Conservation (phyloP, 176 grass and related monocot genomes). For the Oryza meridionalis region DNA sequence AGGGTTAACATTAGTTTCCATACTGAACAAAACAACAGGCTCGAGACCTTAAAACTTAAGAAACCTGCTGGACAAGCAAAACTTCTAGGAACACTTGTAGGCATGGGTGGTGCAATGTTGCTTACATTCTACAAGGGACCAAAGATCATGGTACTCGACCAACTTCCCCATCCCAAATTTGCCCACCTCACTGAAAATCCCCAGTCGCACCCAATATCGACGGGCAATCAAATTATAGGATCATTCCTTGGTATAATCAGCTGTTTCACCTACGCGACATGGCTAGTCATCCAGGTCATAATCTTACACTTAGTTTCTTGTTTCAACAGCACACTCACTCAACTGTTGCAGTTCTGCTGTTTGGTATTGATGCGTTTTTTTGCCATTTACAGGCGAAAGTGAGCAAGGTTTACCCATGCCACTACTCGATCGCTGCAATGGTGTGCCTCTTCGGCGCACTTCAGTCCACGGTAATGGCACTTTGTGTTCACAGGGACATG, state of each 20-base stretch:
- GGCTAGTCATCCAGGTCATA: conserved; percentile 55
- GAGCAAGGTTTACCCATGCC: conserved; percentile 36
- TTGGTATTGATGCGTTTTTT: neutral
- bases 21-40: conserved; percentile 23
- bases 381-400: conserved; percentile 32
- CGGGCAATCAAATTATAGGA: conserved; percentile 35
- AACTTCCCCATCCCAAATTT: conserved; percentile 8
- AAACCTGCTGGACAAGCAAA: conserved; percentile 48
- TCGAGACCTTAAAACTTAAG: conserved; percentile 43
- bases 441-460: conserved; percentile 47
- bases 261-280: conserved; percentile 50
- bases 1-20: neutral
- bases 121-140: conserved; percentile 68
- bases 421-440: conserved; percentile 50
- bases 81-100: conserved; percentile 48
- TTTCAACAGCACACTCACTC: neutral
- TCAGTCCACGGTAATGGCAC: conserved; percentile 38
- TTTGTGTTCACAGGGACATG: conserved; percentile 16
- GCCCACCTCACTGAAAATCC: neutral
- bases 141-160: conserved; percentile 28
- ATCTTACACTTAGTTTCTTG: neutral
- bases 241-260: conserved; percentile 43
- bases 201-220: neutral
- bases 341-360: neutral
- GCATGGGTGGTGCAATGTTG: conserved; percentile 55